Evolutionary conservation across 2,329 filamentous ascomycete species (phyloP).

Genomic region (Leptographium radiaticola): DNA sequence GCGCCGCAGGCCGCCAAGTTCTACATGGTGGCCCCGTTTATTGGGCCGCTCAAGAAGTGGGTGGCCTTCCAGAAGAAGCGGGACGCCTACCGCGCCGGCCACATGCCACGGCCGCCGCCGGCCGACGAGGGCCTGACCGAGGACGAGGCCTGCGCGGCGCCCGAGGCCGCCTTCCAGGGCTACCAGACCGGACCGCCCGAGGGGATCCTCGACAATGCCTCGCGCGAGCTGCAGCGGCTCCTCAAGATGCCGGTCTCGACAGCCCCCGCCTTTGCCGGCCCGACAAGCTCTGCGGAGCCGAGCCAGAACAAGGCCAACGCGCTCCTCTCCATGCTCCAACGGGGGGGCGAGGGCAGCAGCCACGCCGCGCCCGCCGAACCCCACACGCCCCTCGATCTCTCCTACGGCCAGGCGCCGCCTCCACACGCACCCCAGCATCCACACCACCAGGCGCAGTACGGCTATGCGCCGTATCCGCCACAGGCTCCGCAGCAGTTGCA

Average conservation of each 20-base stretch:
- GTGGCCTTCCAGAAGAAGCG: conserved; percentile 70
- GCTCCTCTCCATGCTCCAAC: conserved; percentile 39
- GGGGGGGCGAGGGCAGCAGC: conserved; percentile 1
- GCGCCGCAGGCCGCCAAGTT: conserved; percentile 68
- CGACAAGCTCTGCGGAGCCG: not conserved
- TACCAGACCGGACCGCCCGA: conserved; percentile 23
- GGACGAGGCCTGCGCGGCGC: conserved; percentile 41
- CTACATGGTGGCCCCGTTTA: conserved; percentile 94
- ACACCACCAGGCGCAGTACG: conserved; percentile 32
- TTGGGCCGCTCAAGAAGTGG: conserved; percentile 79
- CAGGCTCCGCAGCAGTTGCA: conserved; percentile 4
- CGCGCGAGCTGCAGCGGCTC: conserved; percentile 38
- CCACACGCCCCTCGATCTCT: conserved; percentile 37
- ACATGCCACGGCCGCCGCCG: conserved; percentile 27
- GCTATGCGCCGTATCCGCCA: conserved; percentile 16
- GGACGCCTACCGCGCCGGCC: conserved; percentile 37
- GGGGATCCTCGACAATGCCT: conserved; percentile 37
- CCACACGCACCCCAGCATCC: conserved; percentile 39
- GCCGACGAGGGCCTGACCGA: conserved; percentile 47
- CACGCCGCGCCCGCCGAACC: conserved; percentile 6
- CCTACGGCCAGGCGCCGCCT: conserved; percentile 32
- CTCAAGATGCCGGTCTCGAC: conserved; percentile 37
- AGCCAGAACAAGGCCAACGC: conserved; percentile 34
- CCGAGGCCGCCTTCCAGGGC: conserved; percentile 18
- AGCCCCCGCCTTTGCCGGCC: not conserved